Percentiles rank a stretch among this genome's conserved stretches.
Conservation (phyloP, 1,284 basidiomycete species). For the Ustanciosporium gigantosporum region DNA sequence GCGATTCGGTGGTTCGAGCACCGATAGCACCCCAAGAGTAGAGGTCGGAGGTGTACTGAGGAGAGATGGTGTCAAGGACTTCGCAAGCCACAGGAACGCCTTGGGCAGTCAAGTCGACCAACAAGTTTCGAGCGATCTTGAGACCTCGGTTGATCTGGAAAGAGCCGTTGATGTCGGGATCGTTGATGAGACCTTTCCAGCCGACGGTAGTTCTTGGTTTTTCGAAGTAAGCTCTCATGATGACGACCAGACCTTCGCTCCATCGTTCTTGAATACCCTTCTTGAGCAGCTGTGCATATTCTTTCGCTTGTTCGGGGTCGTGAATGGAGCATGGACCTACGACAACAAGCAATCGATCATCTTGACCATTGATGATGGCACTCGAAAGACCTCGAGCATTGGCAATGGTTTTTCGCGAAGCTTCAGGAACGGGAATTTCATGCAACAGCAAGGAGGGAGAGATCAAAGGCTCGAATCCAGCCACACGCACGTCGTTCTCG, state of each 20-base stretch:
- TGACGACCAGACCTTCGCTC: constrained; percentile 77
- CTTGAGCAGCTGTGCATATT: constrained; percentile 72
- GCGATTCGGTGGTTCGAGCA: constrained; percentile 78
- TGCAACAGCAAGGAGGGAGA: constrained; percentile 53
- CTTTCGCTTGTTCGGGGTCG: constrained; percentile 80
- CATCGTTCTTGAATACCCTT: constrained; percentile 57
- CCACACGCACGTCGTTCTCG: constrained; percentile 53
- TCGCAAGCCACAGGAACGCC: constrained; percentile 94
- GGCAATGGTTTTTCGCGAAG: constrained; percentile 49
- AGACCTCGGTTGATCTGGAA: constrained; percentile 95
- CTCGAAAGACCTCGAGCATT: constrained; percentile 43
- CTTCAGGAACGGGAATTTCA: constrained; percentile 52
- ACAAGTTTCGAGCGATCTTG: constrained; percentile 76
- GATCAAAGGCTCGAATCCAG: constrained; percentile 59
- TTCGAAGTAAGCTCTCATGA: constrained; percentile 93
- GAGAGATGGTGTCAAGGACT: constrained; percentile 71
- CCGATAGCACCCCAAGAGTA: constrained; percentile 98
- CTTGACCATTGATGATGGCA: constrained; percentile 54
- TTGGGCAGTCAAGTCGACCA: constrained; percentile 83
- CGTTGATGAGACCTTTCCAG: constrained; percentile 72
- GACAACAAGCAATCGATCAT: constrained; percentile 60
- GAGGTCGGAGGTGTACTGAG: constrained; percentile 69
- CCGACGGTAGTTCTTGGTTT: constrained; percentile 78
- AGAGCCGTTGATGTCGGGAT: constrained; percentile 88
- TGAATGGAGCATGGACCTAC: constrained; percentile 94